Evolutionary conservation across 1,139 yeast species (phyloP).

Genomic region (Eremothecium gossypii): DNA sequence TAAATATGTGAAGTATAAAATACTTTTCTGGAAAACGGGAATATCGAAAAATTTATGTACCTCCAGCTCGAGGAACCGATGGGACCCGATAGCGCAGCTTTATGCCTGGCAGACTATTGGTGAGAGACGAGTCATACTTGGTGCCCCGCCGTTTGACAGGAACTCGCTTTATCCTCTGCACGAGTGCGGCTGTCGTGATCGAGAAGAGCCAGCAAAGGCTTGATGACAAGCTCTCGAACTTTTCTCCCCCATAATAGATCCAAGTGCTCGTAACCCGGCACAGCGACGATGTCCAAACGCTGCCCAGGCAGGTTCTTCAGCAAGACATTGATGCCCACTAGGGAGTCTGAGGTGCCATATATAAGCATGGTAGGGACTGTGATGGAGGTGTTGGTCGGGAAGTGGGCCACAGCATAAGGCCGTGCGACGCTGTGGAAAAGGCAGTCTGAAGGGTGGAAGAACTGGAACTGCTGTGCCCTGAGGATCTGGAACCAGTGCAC

Average conservation of each 20-base stretch:
- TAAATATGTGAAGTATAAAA: too few relatives aligned
- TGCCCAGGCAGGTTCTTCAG: neutral
- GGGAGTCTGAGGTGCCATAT: neutral
- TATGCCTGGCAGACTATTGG: too few relatives aligned
- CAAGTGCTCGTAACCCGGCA: constrained; percentile 58
- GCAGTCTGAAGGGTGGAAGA: constrained; percentile 61
- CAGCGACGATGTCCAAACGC: constrained; percentile 19
- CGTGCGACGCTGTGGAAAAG: neutral
- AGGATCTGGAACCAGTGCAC: constrained; percentile 97
- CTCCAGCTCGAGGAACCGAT: constrained; percentile 33
- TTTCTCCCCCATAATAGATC: constrained; percentile 84
- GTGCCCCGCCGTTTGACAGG: too few relatives aligned
- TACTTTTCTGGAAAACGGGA: constrained; percentile 35
- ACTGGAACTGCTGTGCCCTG: constrained; percentile 68
- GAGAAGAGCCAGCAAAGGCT: too few relatives aligned
- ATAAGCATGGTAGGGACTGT: neutral
- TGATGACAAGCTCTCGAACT: neutral
- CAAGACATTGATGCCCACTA: neutral
- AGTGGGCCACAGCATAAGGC: neutral
- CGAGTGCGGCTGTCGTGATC: too few relatives aligned
- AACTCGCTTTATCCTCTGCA: too few relatives aligned
- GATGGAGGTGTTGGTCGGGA: neutral
- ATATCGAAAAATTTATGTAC: constrained; percentile 63
- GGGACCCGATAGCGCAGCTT: too few relatives aligned
- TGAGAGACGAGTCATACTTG: too few relatives aligned